Base-by-base conservation (phyloP, 176 grass and related monocot species). In the Oryza punctata region DNA sequence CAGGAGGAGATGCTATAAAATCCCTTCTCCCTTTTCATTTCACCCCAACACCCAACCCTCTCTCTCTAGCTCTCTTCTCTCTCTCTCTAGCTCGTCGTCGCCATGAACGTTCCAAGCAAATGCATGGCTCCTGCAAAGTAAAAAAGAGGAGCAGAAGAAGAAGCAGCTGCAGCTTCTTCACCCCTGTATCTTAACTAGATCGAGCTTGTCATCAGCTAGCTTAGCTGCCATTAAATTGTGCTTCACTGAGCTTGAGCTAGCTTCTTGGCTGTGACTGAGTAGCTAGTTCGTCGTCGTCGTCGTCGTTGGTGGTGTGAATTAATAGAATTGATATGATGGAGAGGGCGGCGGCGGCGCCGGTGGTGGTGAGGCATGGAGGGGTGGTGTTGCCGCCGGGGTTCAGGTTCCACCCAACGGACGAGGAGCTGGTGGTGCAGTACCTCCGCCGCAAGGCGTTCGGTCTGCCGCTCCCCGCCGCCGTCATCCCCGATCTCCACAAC, bases 371-470 rank as follows among this genome's bases (percentile, higher is more conserved):
- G 85, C 70, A 71, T 70, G 81, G 83, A 76, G 80, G 38, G 77
- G 77, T 37, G 24, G 84, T 91, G 73, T 73, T 97, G 70, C 95
- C 95, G 11, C 95, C 95, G 7, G 95, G 95, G 32, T 97, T 97
- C 80, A 77, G 95, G 38, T 97, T 97, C 72, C 90, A 40, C 16
- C 95, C 95, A 1, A 97, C 95, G 0, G 95, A 97, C 75, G 95
- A 90, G 78, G 95, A 97, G 79, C 84, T 97, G n/a, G 90, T 97
- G 41, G 50, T 94, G n/a, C 92, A 97, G 87, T 97, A 97, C 86
- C 95, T 97, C 75, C 80, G 90, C 19, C 84, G 88, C 50, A 94
- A 94, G 88, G 88, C 84, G 25, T 65, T 86, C 40, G 86, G 75
- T 57, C 79, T 64, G 9, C 90, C 95, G 45, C 84, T 97, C 37